A percentile compares a stretch with the other conserved stretches of the same genome.
phyloP scores from a whole-genome alignment of 139 green algal genomes.

The Chlorella sp. region DNA sequence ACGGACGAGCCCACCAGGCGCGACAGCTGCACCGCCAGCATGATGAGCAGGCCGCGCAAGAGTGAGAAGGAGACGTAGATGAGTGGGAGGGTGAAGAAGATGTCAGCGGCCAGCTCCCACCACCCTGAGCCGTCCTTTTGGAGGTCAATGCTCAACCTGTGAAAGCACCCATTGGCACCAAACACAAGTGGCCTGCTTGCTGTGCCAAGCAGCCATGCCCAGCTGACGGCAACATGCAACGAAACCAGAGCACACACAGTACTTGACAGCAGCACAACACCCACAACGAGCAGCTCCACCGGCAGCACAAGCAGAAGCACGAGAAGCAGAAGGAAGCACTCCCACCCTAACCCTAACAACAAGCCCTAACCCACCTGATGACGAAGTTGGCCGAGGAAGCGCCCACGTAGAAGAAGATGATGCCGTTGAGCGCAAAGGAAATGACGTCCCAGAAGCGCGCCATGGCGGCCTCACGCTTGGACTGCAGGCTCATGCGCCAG shows the following conservation, averaged over 20 bases:
- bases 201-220: no score
- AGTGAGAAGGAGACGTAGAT: constrained; percentile 55
- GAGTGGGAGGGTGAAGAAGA: constrained; percentile 30
- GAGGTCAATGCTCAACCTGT: constrained; percentile 10
- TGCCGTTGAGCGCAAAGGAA: constrained; percentile 31
- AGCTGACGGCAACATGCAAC: no score
- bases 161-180: no score
- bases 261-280: no score
- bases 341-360: neutral
- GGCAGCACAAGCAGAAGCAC: neutral
- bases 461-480: constrained; percentile 17
- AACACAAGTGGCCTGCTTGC: no score
- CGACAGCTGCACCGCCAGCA: constrained; percentile 18
- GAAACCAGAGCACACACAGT: no score
- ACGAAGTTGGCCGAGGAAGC: constrained; percentile 73
- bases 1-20: constrained; percentile 5
- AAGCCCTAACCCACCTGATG: constrained; percentile 34
- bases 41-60: constrained; percentile 39
- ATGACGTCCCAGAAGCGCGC: constrained; percentile 34
- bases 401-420: constrained; percentile 88
- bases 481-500: constrained; percentile 54
- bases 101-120: constrained; percentile 3
- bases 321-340: neutral
- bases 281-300: neutral
- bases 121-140: neutral